These are phyloP conservation scores for Saccharomyces hybrid DNA, from an alignment of 1,139 yeast genomes.

Conservation along the genomic window DNA sequence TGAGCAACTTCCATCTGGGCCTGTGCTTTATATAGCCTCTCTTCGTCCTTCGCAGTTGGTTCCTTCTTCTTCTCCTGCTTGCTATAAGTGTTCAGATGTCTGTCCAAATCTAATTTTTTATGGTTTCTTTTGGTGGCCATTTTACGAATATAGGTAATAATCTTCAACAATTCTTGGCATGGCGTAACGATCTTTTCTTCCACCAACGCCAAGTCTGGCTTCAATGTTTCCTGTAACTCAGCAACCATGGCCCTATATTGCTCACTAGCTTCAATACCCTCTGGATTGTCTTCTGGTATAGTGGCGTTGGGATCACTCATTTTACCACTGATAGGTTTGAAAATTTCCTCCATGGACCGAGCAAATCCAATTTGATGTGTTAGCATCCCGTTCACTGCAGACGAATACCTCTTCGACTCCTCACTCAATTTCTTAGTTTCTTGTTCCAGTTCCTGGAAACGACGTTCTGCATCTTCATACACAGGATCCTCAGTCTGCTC, in stretches of 20 bases:
- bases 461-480: slow-evolving; percentile 88
- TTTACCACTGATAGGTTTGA: slow-evolving; percentile 91
- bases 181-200: slow-evolving; percentile 87
- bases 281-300: slow-evolving; percentile 89
- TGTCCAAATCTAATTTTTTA: slow-evolving; percentile 88
- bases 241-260: slow-evolving; percentile 82
- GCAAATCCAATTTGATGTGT: slow-evolving; percentile 90
- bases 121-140: slow-evolving; percentile 95
- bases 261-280: slow-evolving; percentile 90
- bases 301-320: slow-evolving; percentile 82
- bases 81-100: slow-evolving; percentile 61
- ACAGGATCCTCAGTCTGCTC: slow-evolving; percentile 80
- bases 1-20: slow-evolving; percentile 86
- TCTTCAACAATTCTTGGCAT: slow-evolving; percentile 80
- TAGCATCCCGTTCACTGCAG: slow-evolving; percentile 89
- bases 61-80: slow-evolving; percentile 75
- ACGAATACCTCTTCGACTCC: slow-evolving; percentile 82
- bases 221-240: slow-evolving; percentile 74
- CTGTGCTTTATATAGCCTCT: slow-evolving; percentile 78
- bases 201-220: slow-evolving; percentile 89
- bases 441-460: slow-evolving; percentile 83
- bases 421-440: slow-evolving; percentile 87
- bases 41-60: slow-evolving; percentile 80
- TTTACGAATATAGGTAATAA: slow-evolving; percentile 76
- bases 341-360: slow-evolving; percentile 88